Evolutionary conservation across 768 basidiomycete genomes (phyloP).

Genomic region (Hirschioporus abietinus): DNA sequence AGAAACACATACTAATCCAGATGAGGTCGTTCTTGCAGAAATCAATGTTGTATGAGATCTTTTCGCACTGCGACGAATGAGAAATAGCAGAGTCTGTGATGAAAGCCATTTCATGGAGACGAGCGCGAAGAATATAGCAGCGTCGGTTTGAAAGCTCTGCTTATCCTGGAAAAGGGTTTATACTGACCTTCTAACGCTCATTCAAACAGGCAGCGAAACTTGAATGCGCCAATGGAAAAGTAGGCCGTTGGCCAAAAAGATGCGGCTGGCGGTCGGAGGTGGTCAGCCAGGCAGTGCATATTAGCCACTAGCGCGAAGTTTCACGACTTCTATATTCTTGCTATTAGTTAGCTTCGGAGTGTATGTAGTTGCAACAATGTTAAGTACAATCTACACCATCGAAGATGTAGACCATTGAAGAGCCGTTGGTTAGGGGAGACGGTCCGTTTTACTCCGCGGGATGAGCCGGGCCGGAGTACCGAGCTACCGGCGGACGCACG

Average conservation of each 20-base stretch:
- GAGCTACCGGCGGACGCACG: slow-evolving; percentile 1
- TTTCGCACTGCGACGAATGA: background rate
- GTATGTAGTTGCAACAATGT: too few relatives aligned
- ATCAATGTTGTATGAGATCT: background rate
- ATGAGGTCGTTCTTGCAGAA: slow-evolving; percentile 1
- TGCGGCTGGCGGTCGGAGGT: too few relatives aligned
- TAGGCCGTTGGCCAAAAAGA: too few relatives aligned
- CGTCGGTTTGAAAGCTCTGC: too few relatives aligned
- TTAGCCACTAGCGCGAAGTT: too few relatives aligned
- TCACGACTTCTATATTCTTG: too few relatives aligned
- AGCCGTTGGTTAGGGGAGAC: background rate
- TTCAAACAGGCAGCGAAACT: too few relatives aligned
- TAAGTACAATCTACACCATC: background rate
- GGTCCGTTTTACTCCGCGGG: background rate
- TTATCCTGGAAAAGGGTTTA: too few relatives aligned
- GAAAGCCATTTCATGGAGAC: background rate
- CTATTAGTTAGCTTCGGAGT: too few relatives aligned
- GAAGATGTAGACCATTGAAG: background rate
- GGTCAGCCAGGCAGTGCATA: too few relatives aligned
- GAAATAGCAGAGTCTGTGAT: background rate
- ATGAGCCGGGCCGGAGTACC: background rate
- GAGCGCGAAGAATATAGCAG: background rate
- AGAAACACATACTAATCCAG: background rate
- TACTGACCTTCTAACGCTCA: too few relatives aligned
- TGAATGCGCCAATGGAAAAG: too few relatives aligned